A percentile compares a stretch with the other conserved stretches of the same genome.
Conservation (phyloP, 1,139 yeast species). For the Casaregolazyma suthepensis region DNA sequence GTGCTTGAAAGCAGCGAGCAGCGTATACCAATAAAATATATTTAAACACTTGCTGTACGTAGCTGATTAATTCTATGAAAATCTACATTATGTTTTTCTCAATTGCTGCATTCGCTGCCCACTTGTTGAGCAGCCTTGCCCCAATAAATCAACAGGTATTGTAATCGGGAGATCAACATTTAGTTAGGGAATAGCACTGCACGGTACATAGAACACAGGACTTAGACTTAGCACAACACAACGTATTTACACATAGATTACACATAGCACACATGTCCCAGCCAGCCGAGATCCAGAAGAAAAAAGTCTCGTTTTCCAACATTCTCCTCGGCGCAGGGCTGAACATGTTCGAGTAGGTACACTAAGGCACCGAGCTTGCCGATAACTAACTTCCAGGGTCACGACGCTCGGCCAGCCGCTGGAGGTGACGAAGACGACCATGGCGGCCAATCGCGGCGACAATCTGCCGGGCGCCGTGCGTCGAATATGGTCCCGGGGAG, state of each 20-base stretch:
- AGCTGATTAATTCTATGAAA: too few species aligned
- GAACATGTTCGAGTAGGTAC: slow-evolving; percentile 63
- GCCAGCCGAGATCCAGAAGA: slow-evolving; percentile 47
- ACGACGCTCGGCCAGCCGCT: slow-evolving; percentile 95
- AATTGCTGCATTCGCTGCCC: too few species aligned
- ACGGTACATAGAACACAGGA: neutral
- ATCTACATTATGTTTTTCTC: too few species aligned
- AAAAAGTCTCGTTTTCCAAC: slow-evolving; percentile 83
- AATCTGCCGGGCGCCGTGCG: slow-evolving; percentile 61
- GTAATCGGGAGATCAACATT: too few species aligned
- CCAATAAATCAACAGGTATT: neutral
- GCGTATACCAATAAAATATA: too few species aligned
- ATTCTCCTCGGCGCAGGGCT: slow-evolving; percentile 90
- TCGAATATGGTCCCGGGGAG: slow-evolving; percentile 90
- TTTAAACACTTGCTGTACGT: too few species aligned
- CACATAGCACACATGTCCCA: slow-evolving; percentile 4
- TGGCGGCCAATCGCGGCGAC: slow-evolving; percentile 90
- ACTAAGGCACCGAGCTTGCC: neutral
- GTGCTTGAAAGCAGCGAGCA: too few species aligned
- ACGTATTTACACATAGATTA: neutral
- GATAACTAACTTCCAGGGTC: slow-evolving; percentile 35
- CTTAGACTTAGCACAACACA: neutral
- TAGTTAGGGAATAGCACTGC: too few species aligned
- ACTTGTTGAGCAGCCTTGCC: neutral
- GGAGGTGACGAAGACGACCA: slow-evolving; percentile 89